Percentiles rank a stretch among this genome's conserved stretches.
phyloP scores from a whole-genome alignment of 116 monocot genomes.

The Iris pallida region DNA sequence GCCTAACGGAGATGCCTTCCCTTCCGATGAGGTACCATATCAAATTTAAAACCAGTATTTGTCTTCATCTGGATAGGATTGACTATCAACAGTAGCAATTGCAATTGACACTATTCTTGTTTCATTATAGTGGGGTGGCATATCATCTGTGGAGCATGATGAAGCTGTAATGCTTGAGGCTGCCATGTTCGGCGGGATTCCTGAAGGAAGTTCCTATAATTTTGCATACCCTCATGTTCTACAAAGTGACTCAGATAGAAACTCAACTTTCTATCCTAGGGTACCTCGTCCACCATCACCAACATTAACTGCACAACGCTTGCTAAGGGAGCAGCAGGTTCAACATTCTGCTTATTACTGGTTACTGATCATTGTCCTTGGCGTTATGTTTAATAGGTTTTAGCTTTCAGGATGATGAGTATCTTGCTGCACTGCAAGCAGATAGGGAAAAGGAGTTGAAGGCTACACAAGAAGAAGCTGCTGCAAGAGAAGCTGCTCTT shows the following conservation, averaged over 20 bases:
- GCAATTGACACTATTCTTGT: neutral
- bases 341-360: neutral
- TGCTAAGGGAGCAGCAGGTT: slow-evolving; percentile 94
- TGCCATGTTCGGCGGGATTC: slow-evolving; percentile 94
- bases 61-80: too few relatives aligned
- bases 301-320: slow-evolving; percentile 63
- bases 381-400: neutral
- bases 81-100: too few relatives aligned
- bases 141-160: slow-evolving; percentile 93
- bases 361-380: neutral
- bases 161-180: slow-evolving; percentile 99
- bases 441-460: slow-evolving; percentile 92
- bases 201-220: slow-evolving; percentile 50
- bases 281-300: slow-evolving; percentile 72
- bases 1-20: slow-evolving; percentile 41
- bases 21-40: slow-evolving; percentile 47
- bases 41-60: neutral
- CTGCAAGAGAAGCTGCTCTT: slow-evolving; percentile 69
- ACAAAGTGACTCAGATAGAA: slow-evolving; percentile 9
- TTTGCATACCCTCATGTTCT: slow-evolving; percentile 36
- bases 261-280: slow-evolving; percentile 26
- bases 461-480: slow-evolving; percentile 51
- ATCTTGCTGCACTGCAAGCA: slow-evolving; percentile 81
- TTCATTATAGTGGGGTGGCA: slow-evolving; percentile 68
- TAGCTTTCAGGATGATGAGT: slow-evolving; percentile 82